Conservation (phyloP, 2,329 filamentous ascomycete genomes). For the Myriosclerotinia curreyana region DNA sequence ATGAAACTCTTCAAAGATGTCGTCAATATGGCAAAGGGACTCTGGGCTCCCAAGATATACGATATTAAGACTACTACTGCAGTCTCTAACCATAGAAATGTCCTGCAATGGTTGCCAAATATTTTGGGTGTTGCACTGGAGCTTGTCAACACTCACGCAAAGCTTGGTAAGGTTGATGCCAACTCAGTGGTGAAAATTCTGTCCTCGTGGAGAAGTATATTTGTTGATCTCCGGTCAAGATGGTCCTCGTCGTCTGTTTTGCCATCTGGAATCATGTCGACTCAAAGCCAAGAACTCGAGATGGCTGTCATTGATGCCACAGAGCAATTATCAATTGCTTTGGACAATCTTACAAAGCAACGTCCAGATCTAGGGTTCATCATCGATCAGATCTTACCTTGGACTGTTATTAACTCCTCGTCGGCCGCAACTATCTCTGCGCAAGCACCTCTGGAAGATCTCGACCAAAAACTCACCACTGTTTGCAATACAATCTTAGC, state of each 20-base stretch:
- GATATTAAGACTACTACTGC: slow-evolving; percentile 23
- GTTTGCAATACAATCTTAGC: slow-evolving; percentile 76
- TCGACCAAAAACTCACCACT: slow-evolving; percentile 58
- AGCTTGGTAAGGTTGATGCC: slow-evolving; percentile 55
- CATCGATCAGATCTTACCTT: slow-evolving; percentile 63
- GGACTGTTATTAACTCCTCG: slow-evolving; percentile 47
- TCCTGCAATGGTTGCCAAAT: slow-evolving; percentile 61
- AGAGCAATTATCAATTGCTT: slow-evolving; percentile 26
- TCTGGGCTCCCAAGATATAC: slow-evolving; percentile 44
- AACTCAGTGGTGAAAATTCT: slow-evolving; percentile 47
- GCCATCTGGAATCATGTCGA: slow-evolving; percentile 50
- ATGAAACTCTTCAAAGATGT: slow-evolving; percentile 29
- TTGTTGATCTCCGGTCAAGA: slow-evolving; percentile 46
- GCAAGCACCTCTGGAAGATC: slow-evolving; percentile 38
- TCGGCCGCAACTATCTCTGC: slow-evolving; percentile 20
- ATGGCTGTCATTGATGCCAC: slow-evolving; percentile 25
- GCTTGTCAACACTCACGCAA: slow-evolving; percentile 64
- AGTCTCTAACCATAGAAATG: slow-evolving; percentile 34
- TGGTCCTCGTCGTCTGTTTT: slow-evolving; percentile 48
- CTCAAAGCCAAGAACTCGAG: slow-evolving; percentile 36
- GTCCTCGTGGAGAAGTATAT: slow-evolving; percentile 48
- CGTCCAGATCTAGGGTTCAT: slow-evolving; percentile 62
- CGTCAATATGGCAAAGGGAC: slow-evolving; percentile 36
- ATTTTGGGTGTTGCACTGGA: slow-evolving; percentile 62
- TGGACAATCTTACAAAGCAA: slow-evolving; percentile 46